Evolutionary conservation across 306 rosid species (phyloP), one percentile per base, ranked within the genome.

Genomic region (Gynostemma pentaphyllum): DNA sequence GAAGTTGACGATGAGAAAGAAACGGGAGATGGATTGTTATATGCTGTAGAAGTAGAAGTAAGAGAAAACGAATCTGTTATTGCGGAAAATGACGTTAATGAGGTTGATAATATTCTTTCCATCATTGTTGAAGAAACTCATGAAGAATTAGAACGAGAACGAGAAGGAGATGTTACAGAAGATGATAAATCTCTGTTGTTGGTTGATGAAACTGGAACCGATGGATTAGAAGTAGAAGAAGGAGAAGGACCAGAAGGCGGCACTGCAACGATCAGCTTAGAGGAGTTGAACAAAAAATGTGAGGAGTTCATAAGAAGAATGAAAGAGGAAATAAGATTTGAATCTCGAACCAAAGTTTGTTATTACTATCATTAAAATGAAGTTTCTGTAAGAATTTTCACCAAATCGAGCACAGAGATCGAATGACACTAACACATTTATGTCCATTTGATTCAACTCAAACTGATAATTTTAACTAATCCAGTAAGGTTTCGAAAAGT

Each of bases 241-340:
- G 53, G 28, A 32, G 57, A 66, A 32, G 37, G 34, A 18, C 59
- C 47, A 46, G 47, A 39, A 22, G 34, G n/a, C 27, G 1, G 29
- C 12, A 15, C 7, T 29, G 30, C n/a, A 7, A 34, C 16, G 36
- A 52, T 66, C 46, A 36, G 70, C 26, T 9, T 52, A 32, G 61
- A 49, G 70, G 70, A 66, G 47, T 23, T 66, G 32, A 50, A 66
- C 34, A 34, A 18, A 36, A 66, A 36, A 26, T 47, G 45, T 10
- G 70, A 66, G 10, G 70, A 47, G 24, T 66, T 66, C 34, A 49
- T 66, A 30, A 49, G 61, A 40, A 66, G 26, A 66, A 34, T 66
- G 70, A 49, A 34, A 48, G 11, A 29, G 46, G 69, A 48, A 6
- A 66, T 48, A 7, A 32, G 36, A 23, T 1, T 28, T 16, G 30